Evolutionary conservation across 192 early-diverging fungal genomes (phyloP), one percentile per base, ranked within the genome.

Genomic region (Ramicandelaber brevisporus): DNA sequence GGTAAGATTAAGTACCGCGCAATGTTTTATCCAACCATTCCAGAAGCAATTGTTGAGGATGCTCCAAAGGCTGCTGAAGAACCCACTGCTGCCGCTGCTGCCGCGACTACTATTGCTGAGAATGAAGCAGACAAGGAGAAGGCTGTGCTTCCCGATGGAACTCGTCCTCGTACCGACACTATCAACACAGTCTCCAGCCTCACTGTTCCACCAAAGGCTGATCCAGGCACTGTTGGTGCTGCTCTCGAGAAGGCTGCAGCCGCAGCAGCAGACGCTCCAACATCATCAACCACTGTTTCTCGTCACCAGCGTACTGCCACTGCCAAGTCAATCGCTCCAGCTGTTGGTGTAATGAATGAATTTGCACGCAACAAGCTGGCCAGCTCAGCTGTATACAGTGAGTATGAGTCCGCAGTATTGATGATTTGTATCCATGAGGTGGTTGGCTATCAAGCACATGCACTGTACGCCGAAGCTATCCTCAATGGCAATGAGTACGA

Each of bases 1-100:
- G 70, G 70, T 21, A 53, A 63, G 14, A 36, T 73, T n/a, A 33
- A 59, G 20, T 65, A 65, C 49, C 46, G 48, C 7, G 53, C 62
- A 2, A 48, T 57, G 17, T 70, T 74, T 43, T 40, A 50, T 31
- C 62, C 70, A 0, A 49, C 41, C n/a, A 55, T 59, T n/a, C n/a
- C n/a, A n/a, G n/a, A n/a, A n/a, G n/a, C n/a, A 30, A 55, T 50
- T 39, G 49, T 58, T 49, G 51, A 58, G 35, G 48, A 50, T 2
- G 48, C 48, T 44, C 40, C 54, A 14, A 25, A 33, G 36, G 5
- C 37, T 44, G 7, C 53, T 37, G 46, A 51, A 23, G 35, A 48
- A 37, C 40, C 48, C 6, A 32, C 32, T 8, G 40, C 42, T 9
- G 42, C 40, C 18, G 52, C 44, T 14, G 46, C 29, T 26, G 26